Evolutionary conservation across 495 filamentous ascomycete genomes (phyloP).

Genomic region (Aspergillus heteromorphus): DNA sequence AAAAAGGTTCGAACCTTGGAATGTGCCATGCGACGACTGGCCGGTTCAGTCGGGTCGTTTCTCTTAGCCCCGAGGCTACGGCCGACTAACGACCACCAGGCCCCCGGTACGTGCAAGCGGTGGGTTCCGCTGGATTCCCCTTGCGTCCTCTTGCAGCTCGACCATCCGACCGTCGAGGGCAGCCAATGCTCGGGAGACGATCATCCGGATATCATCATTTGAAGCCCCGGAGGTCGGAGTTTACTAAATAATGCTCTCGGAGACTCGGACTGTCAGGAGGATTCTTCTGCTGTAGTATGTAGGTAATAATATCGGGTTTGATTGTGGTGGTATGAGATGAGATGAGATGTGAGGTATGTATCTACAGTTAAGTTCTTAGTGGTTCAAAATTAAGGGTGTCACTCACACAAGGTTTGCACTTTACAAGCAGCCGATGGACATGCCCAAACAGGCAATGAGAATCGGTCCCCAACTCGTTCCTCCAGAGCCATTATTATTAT

Average conservation of each 20-base stretch:
- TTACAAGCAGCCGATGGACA: too few species aligned
- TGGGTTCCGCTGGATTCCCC: conserved; percentile 11
- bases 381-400: too few species aligned
- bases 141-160: conserved; percentile 12
- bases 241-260: too few species aligned
- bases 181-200: conserved; percentile 12
- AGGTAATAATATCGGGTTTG: not conserved
- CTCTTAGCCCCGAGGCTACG: not conserved
- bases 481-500: not conserved
- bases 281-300: too few species aligned
- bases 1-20: not conserved
- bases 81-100: not conserved
- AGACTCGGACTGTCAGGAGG: too few species aligned
- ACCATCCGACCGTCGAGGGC: conserved; percentile 1
- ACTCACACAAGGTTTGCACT: too few species aligned
- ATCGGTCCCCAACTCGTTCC: too few species aligned
- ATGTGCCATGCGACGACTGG: not conserved
- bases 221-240: not conserved
- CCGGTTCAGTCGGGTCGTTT: not conserved
- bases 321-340: not conserved
- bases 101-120: conserved; percentile 12
- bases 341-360: not conserved
- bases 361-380: too few species aligned
- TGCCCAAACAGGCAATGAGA: too few species aligned
- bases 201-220: conserved; percentile 13